A percentile compares a stretch with the other conserved stretches of the same genome.
Conservation (phyloP, 2,329 filamentous ascomycete genomes). For the Aspergillus fumigatus region DNA sequence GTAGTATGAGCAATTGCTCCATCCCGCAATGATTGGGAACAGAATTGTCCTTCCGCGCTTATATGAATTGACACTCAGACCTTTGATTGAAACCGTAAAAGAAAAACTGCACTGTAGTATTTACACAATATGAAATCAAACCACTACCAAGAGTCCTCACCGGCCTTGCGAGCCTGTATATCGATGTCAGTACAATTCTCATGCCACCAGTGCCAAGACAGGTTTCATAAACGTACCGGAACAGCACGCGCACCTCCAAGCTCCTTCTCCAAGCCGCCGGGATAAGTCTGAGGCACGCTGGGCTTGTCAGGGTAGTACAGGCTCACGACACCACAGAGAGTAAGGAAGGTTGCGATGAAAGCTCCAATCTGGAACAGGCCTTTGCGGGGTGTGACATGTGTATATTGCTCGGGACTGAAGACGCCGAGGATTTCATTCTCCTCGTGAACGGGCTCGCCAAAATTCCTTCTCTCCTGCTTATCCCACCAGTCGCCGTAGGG, state of each 20-base stretch:
- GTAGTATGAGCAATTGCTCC: not conserved
- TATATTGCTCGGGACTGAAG: slow-evolving; percentile 86
- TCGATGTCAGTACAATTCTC: not conserved
- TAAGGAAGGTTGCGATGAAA: slow-evolving; percentile 62
- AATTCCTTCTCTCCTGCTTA: slow-evolving; percentile 94
- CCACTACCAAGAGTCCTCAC: slow-evolving; percentile 35
- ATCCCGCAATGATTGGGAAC: not conserved
- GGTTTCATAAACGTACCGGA: slow-evolving; percentile 51
- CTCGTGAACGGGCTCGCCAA: slow-evolving; percentile 92
- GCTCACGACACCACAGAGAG: slow-evolving; percentile 64
- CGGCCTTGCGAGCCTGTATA: slow-evolving; percentile 35
- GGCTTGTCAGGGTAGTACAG: slow-evolving; percentile 67
- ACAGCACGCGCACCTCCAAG: slow-evolving; percentile 65
- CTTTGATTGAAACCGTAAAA: slow-evolving; percentile 28
- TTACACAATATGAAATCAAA: slow-evolving; percentile 30
- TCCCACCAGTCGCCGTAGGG: slow-evolving; percentile 96
- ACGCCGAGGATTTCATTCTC: slow-evolving; percentile 91
- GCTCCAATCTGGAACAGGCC: slow-evolving; percentile 63
- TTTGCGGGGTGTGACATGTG: slow-evolving; percentile 69
- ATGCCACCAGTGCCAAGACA: not conserved
- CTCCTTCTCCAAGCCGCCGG: slow-evolving; percentile 66
- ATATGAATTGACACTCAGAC: slow-evolving; percentile 18
- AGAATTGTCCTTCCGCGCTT: not conserved
- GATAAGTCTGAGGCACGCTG: slow-evolving; percentile 64
- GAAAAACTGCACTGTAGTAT: slow-evolving; percentile 38